Evolutionary conservation across 805 yeast species (phyloP), one percentile per base, ranked within the genome.

Genomic region (Saccharomycopsis capsularis): DNA sequence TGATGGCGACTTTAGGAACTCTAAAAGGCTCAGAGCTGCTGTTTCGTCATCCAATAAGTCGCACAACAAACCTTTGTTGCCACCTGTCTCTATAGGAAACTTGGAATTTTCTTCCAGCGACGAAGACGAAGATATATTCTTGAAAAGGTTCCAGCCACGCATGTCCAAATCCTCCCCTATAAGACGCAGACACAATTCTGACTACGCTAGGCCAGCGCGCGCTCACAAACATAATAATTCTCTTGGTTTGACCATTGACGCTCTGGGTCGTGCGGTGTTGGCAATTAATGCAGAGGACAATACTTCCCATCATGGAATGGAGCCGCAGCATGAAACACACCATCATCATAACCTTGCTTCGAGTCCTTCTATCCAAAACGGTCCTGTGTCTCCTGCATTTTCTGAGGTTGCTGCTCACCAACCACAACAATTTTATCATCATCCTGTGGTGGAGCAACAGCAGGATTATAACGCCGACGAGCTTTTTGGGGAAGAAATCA

Each of bases 11-110:
- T 22, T 19, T n/a, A 6, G n/a, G 13, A 34, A 30, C 19, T 29
- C 29, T n/a, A 40, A 30, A 27, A 40, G 32, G 16, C 37, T 29
- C 19, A 21, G 24, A 21, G 39, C 16, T 23, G 41, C 15, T 7
- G 22, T 38, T 4, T 15, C 4, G 5, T 5, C 24, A 5, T 22
- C 15, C 13, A 7, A 13, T 15, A 21, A 32, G 16, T n/a, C 30
- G 19, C 15, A 6, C 22, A 24, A 24, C 3, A 38, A 40, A 25
- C 54, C 54, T 6, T 42, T 52, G 22, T 42, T 52, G 19, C 55
- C 55, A 2, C 53, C 55, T 7, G 47, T 52, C 13, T 24, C 52
- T 6, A 46, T 52, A 16, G 13, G 37, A 5, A 48, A 45, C 25
- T 23, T 52, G 11, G 51, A 52, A 11, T 42, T 48, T 21, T 25